Conservation (phyloP, 306 rosid species). For the Casuarina glauca region DNA sequence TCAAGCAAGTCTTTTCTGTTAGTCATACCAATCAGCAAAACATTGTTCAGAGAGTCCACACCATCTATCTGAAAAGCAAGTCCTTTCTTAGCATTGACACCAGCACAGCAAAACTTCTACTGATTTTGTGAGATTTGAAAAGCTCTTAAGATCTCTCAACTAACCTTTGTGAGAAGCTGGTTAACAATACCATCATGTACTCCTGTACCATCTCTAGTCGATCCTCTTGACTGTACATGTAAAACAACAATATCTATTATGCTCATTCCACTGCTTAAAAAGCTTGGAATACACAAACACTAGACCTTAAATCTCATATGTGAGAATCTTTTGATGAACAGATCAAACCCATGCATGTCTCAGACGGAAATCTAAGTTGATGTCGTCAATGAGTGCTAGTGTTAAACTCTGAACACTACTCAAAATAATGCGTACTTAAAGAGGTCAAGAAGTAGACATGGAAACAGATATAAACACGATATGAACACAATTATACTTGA, state of each 20-base stretch:
- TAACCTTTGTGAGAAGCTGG: slow-evolving; percentile 96
- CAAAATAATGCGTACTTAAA: neutral
- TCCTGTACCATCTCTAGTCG: slow-evolving; percentile 94
- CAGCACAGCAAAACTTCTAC: slow-evolving; percentile 1
- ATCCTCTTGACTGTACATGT: slow-evolving; percentile 83
- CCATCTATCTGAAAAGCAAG: slow-evolving; percentile 89
- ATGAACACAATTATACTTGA: neutral
- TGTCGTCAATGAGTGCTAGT: slow-evolving; percentile 4
- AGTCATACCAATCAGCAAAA: slow-evolving; percentile 98
- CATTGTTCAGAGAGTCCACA: slow-evolving; percentile 95
- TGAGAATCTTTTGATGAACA: neutral
- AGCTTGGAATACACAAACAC: slow-evolving; percentile 24
- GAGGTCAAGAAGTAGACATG: neutral
- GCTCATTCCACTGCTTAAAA: neutral
- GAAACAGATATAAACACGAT: neutral
- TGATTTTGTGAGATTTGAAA: slow-evolving; percentile 6
- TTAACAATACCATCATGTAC: slow-evolving; percentile 98
- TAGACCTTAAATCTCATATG: neutral
- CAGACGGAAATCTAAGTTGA: slow-evolving; percentile 17
- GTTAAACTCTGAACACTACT: slow-evolving; percentile 12
- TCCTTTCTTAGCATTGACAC: slow-evolving; percentile 25
- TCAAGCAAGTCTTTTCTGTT: slow-evolving; percentile 98
- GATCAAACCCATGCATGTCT: neutral
- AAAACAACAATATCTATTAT: slow-evolving; percentile 26
- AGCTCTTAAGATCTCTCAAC: slow-evolving; percentile 26